Conservation (phyloP, 1,139 yeast species). For the Zygosaccharomyces sapae region DNA sequence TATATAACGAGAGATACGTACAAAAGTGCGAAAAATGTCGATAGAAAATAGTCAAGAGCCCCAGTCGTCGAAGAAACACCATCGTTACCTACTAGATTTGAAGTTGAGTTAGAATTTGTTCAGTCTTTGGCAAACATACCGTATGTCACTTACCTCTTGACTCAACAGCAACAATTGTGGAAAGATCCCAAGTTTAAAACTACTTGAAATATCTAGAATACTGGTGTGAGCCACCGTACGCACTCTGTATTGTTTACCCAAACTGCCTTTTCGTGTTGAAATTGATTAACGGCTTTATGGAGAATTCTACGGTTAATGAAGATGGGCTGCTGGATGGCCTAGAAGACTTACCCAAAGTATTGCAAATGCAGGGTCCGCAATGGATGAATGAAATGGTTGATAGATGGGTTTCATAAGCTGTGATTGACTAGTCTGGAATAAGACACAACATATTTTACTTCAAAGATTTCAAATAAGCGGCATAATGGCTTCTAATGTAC, state of each 20-base stretch:
- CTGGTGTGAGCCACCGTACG: conserved; percentile 64
- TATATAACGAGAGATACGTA: not conserved
- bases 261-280: conserved; percentile 61
- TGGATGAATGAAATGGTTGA: conserved; percentile 73
- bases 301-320: conserved; percentile 28
- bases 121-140: conserved; percentile 74
- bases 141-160: conserved; percentile 58
- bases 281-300: conserved; percentile 43
- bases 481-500: too few relatives aligned
- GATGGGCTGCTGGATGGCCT: conserved; percentile 36
- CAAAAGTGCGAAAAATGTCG: not conserved
- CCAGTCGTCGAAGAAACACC: not conserved
- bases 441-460: not conserved
- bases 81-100: conserved; percentile 63
- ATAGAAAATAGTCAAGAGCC: not conserved
- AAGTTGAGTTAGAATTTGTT: conserved; percentile 69
- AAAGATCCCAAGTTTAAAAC: conserved; percentile 45
- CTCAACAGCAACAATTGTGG: conserved; percentile 44
- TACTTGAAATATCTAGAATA: conserved; percentile 62
- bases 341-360: conserved; percentile 51
- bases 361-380: conserved; percentile 57
- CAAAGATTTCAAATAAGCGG: not conserved
- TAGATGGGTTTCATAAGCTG: conserved; percentile 48
- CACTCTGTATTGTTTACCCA: conserved; percentile 67
- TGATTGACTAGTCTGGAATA: not conserved